Conservation (phyloP, 805 yeast genomes). For the Tanozyma kutaoensis region DNA sequence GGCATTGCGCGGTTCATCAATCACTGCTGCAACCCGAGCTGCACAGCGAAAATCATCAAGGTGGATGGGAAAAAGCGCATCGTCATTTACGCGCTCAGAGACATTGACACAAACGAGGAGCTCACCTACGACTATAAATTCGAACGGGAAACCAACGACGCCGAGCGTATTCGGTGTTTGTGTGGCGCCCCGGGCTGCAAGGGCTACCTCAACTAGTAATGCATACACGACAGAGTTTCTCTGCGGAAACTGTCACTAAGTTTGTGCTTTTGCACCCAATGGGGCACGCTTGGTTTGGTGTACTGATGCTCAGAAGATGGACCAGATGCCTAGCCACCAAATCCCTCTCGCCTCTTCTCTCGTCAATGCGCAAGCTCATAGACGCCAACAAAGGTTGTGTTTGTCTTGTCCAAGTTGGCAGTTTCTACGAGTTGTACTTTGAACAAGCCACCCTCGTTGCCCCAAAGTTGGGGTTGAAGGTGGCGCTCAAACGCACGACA, state of each 20-base stretch:
- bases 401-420: conserved; percentile 60
- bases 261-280: background rate
- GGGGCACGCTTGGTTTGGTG: background rate
- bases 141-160: conserved; percentile 81
- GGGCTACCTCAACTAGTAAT: conserved; percentile 75
- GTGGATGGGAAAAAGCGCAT: conserved; percentile 90
- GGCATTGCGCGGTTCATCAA: conserved; percentile 95
- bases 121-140: conserved; percentile 93
- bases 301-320: background rate
- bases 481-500: conserved; percentile 42
- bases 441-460: conserved; percentile 76
- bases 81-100: conserved; percentile 86
- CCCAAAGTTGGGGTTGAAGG: conserved; percentile 54
- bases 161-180: conserved; percentile 76
- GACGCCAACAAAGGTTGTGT: background rate
- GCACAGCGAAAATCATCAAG: conserved; percentile 91
- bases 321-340: no score
- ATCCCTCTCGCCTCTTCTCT: background rate
- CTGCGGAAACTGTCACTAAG: no score
- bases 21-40: conserved; percentile 95
- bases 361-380: background rate
- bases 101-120: conserved; percentile 81
- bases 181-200: conserved; percentile 96
- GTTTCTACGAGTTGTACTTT: conserved; percentile 78
- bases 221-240: no score